Conservation (phyloP, 2,329 filamentous ascomycete genomes). For the Seiridium cupressi region DNA sequence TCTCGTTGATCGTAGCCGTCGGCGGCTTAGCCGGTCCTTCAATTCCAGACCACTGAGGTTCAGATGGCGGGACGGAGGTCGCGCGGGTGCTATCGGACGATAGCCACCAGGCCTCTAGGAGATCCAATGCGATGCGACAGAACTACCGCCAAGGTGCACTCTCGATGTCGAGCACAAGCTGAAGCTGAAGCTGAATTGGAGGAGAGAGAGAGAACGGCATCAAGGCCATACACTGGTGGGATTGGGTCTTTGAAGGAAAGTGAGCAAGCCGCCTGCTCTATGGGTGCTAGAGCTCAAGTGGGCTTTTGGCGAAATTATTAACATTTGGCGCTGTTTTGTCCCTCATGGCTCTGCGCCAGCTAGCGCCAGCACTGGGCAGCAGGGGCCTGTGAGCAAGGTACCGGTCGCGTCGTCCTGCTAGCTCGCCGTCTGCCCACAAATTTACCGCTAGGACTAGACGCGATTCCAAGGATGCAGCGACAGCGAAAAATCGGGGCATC, state of each 20-base stretch:
- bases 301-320: conserved; percentile 1
- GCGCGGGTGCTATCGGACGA: background rate
- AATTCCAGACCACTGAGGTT: background rate
- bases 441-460: background rate
- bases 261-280: background rate
- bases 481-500: background rate
- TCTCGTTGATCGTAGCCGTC: conserved; percentile 3
- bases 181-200: too few relatives aligned
- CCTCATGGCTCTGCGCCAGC: background rate
- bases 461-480: background rate
- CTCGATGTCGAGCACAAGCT: too few relatives aligned
- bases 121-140: too few relatives aligned
- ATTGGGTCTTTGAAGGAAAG: background rate
- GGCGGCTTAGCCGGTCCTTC: conserved; percentile 1
- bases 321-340: conserved; percentile 1
- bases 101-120: background rate
- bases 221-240: too few relatives aligned
- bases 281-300: background rate
- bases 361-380: background rate
- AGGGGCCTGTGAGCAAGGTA: background rate
- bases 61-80: background rate
- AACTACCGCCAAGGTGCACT: too few relatives aligned
- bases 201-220: too few relatives aligned
- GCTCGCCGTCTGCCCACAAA: background rate
- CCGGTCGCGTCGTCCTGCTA: background rate